Conservation (phyloP, 495 filamentous ascomycete species). For the Penicillium lividum region DNA sequence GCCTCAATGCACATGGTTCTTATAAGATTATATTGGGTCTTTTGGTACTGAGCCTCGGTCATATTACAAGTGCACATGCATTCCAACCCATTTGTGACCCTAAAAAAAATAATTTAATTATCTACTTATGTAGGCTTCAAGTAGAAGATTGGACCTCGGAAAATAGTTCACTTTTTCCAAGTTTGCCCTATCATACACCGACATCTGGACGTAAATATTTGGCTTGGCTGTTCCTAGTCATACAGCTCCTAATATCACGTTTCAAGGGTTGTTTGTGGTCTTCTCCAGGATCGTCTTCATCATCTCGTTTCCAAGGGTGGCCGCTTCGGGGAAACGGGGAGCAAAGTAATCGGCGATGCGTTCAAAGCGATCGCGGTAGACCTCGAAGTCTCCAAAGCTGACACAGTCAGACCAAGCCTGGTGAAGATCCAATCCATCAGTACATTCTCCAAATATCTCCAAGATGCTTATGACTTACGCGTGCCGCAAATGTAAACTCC, state of each 20-base stretch:
- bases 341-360: constrained; percentile 88
- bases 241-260: not conserved
- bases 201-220: not conserved
- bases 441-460: not conserved
- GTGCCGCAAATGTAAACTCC: constrained; percentile 95
- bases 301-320: constrained; percentile 90
- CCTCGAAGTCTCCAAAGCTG: constrained; percentile 83
- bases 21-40: too few species aligned
- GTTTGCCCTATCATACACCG: not conserved
- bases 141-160: too few species aligned
- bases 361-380: constrained; percentile 86
- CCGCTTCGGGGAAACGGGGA: constrained; percentile 81
- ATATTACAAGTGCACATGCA: too few species aligned
- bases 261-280: constrained; percentile 41
- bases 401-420: constrained; percentile 94
- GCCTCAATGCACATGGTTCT: too few species aligned
- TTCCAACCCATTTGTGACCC: too few species aligned
- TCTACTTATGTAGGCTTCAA: too few species aligned
- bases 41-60: too few species aligned
- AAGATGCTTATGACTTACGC: constrained; percentile 48
- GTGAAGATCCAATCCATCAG: not conserved
- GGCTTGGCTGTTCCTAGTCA: not conserved
- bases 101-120: too few species aligned
- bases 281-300: constrained; percentile 92
- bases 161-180: too few species aligned